These are phyloP conservation scores for Trypanosoma mega DNA, from an alignment of 208 protist genomes.

Conservation along the genomic window DNA sequence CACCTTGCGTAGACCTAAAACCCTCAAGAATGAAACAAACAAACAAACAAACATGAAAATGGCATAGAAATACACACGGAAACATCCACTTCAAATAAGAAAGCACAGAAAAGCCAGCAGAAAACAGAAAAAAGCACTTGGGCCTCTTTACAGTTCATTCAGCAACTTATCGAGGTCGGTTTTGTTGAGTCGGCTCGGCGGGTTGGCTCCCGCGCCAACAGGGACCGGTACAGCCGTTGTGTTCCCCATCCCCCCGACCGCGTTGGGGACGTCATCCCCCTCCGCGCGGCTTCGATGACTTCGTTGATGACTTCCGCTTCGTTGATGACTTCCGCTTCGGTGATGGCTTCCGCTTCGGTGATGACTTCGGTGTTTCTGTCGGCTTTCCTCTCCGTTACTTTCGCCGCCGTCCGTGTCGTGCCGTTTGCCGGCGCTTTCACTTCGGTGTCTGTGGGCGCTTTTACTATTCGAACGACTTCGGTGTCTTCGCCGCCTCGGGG, in stretches of 20 bases:
- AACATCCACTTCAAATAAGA: too few relatives aligned
- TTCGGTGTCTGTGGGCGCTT: constrained; percentile 15
- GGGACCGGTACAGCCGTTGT: not conserved
- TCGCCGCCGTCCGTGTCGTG: constrained; percentile 9
- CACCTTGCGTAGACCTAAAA: too few relatives aligned
- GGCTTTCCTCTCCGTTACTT: not conserved
- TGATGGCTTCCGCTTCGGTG: too few relatives aligned
- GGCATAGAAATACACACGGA: too few relatives aligned
- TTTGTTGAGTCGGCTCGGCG: not conserved
- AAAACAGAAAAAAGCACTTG: too few relatives aligned
- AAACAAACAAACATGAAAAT: too few relatives aligned
- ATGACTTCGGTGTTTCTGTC: not conserved
- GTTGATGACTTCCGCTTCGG: too few relatives aligned
- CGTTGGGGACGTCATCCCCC: too few relatives aligned
- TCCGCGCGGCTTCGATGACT: too few relatives aligned
- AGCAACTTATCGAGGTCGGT: constrained; percentile 21
- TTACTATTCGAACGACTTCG: not conserved
- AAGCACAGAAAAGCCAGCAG: too few relatives aligned
- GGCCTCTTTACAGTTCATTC: constrained; percentile 24
- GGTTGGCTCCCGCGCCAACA: not conserved
- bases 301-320: too few relatives aligned
- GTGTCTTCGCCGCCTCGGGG: not conserved
- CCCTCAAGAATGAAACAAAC: too few relatives aligned
- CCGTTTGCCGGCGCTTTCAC: not conserved
- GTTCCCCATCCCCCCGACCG: not conserved